Conservation (phyloP, 2,329 filamentous ascomycete genomes). For the Aspergillus fumigatiaffinis region DNA sequence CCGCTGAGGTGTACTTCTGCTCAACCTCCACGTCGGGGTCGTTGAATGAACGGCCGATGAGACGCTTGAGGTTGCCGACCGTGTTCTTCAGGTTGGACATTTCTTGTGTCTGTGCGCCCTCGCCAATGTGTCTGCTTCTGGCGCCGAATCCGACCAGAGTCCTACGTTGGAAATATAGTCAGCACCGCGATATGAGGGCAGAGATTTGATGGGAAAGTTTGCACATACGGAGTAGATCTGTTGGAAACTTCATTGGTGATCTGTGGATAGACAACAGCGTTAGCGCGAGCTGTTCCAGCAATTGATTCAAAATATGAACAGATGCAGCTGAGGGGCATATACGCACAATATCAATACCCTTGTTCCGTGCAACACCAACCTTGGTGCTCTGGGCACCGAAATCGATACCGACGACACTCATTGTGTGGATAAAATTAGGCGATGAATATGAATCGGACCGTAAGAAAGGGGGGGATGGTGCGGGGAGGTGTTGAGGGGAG, state of each 20-base stretch:
- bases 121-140: conserved; percentile 89
- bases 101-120: conserved; percentile 96
- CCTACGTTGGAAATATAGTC: conserved; percentile 44
- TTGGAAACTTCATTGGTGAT: conserved; percentile 99
- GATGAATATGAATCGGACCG: conserved; percentile 9
- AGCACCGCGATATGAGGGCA: conserved; percentile 10
- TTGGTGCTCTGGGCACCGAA: conserved; percentile 96
- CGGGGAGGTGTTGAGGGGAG: conserved; percentile 5
- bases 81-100: conserved; percentile 99
- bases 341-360: conserved; percentile 98
- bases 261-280: conserved; percentile 44
- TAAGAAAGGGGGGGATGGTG: conserved; percentile 2
- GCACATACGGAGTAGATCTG: conserved; percentile 91
- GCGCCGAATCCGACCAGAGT: conserved; percentile 93
- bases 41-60: conserved; percentile 78
- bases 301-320: not conserved
- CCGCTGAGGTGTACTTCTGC: conserved; percentile 82
- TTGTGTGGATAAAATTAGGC: conserved; percentile 37
- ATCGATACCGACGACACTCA: conserved; percentile 76
- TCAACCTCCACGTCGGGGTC: conserved; percentile 93
- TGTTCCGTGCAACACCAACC: conserved; percentile 94
- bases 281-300: conserved; percentile 9
- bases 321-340: conserved; percentile 20
- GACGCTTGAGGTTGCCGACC: conserved; percentile 84
- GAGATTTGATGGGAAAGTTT: conserved; percentile 10